Evolutionary conservation across 345 rosid species (phyloP).

Genomic region (Gossypium herbaceum): DNA sequence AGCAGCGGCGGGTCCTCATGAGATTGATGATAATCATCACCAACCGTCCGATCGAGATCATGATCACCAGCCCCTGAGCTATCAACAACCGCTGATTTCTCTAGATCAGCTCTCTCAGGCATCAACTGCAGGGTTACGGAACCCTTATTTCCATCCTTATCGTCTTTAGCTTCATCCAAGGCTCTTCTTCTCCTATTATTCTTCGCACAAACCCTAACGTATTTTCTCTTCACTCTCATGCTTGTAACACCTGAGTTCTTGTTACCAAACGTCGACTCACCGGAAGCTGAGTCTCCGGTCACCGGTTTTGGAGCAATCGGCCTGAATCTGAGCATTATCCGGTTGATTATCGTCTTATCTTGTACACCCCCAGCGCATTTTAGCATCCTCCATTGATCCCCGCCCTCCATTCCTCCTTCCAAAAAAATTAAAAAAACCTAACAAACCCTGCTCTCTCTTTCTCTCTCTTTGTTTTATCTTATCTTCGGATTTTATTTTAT

Average conservation of each 20-base stretch:
- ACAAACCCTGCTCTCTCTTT: not conserved
- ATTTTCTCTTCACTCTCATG: slow-evolving; percentile 17
- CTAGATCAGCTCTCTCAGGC: slow-evolving; percentile 12
- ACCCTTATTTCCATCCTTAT: not conserved
- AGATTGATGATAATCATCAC: not conserved
- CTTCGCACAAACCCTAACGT: slow-evolving; percentile 19
- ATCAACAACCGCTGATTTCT: not conserved
- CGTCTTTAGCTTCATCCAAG: not conserved
- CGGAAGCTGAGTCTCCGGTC: not conserved
- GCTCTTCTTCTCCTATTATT: not conserved
- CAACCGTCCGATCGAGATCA: not conserved
- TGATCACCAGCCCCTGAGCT: not conserved
- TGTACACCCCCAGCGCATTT: slow-evolving; percentile 1
- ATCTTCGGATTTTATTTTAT: not conserved
- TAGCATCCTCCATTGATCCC: not conserved
- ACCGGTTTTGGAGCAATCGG: slow-evolving; percentile 24
- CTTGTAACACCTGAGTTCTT: not conserved
- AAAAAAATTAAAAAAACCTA: not conserved
- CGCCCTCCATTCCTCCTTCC: slow-evolving; percentile 4
- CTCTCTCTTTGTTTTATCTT: not conserved
- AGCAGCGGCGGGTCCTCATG: not conserved
- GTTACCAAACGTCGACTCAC: not conserved
- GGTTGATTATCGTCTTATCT: slow-evolving; percentile 14
- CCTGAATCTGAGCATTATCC: slow-evolving; percentile 20
- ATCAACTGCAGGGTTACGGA: slow-evolving; percentile 9